Evolutionary conservation across 352 stramenopile genomes (phyloP), one percentile per base, ranked within the genome.

Genomic region (Globisporangium paddicum): DNA sequence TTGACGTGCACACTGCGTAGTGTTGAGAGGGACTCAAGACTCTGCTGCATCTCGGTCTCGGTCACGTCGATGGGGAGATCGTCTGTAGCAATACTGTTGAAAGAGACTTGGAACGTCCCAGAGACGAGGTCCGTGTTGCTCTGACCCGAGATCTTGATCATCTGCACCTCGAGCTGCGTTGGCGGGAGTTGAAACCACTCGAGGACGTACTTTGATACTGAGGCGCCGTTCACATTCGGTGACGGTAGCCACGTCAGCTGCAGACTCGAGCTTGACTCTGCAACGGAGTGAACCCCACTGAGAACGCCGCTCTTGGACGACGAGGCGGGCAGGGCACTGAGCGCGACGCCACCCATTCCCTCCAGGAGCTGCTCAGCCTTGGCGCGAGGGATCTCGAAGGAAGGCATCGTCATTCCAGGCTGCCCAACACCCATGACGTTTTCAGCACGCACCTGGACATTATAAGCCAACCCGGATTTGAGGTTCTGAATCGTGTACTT

Each of bases 91-190:
- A 46, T 60, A 3, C 68, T 68, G 21, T 70, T 72, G 60, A 91
- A 95, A 49, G 75, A 62, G 0, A 96, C 64, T 38, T 82, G 73
- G 48, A 93, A 93, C 6, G 74, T 97, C 2, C 95, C 95, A 1
- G 54, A 66, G 8, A 95, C 69, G 1, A 62, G 42, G 30, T 80
- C 75, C 0, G 48, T 54, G 14, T 57, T 57, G 32, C 50, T 71
- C 19, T 73, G 60, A 4, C 77, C 80, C 13, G 75, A 65, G 28
- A 91, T 86, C 55, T 86, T 85, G 38, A 95, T 35, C 8, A 90
- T 75, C 57, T 93, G 81, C 0, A 95, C 69, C 53, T 93, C 86
- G 1, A 74, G 66, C 5, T 64, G 72, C 25, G 74, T 60, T 2
- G 63, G 4, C 21, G 66, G 66, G 3, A 69, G 69, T 28, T 87